phyloP scores from a whole-genome alignment of 768 basidiomycete species.

The Rhodotorula graminis region DNA sequence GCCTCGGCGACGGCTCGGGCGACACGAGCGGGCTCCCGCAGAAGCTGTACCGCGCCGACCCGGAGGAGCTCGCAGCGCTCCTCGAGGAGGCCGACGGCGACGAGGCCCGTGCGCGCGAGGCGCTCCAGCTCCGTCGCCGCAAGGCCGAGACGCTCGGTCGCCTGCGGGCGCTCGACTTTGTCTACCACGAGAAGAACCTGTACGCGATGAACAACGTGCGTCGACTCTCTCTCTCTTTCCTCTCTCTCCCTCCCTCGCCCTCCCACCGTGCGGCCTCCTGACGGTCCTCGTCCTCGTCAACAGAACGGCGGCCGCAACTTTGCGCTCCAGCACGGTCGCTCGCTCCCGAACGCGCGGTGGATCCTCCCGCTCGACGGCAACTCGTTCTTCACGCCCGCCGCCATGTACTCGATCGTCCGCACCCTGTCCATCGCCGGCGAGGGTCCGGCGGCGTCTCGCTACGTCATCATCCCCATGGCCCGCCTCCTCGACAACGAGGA shows the following conservation, averaged over 20 bases:
- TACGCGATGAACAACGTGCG: constrained; percentile 45
- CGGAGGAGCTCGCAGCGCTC: constrained; percentile 11
- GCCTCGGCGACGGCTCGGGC: constrained; percentile 25
- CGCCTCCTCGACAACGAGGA: constrained; percentile 42
- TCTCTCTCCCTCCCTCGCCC: too few species aligned
- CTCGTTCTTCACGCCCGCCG: constrained; percentile 44
- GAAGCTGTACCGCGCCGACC: constrained; percentile 7
- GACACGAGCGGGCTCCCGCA: constrained; percentile 1
- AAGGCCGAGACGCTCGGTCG: constrained; percentile 30
- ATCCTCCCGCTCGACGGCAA: constrained; percentile 45
- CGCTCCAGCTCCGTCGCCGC: constrained; percentile 2
- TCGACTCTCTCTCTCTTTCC: background rate
- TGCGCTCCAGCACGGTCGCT: constrained; percentile 42
- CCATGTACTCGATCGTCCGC: constrained; percentile 41
- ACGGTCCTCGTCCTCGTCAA: too few species aligned
- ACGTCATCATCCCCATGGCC: constrained; percentile 44
- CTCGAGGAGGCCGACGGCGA: constrained; percentile 38
- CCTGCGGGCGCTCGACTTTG: constrained; percentile 43
- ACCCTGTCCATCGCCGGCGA: constrained; percentile 40
- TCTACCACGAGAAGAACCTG: constrained; percentile 44
- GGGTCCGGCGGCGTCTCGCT: constrained; percentile 32
- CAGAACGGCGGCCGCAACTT: constrained; percentile 45
- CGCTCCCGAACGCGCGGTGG: constrained; percentile 41
- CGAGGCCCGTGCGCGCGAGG: constrained; percentile 13
- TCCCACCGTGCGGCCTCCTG: too few species aligned